Conservation (phyloP, 179 eudicot species). For the Beta lomatogona region DNA sequence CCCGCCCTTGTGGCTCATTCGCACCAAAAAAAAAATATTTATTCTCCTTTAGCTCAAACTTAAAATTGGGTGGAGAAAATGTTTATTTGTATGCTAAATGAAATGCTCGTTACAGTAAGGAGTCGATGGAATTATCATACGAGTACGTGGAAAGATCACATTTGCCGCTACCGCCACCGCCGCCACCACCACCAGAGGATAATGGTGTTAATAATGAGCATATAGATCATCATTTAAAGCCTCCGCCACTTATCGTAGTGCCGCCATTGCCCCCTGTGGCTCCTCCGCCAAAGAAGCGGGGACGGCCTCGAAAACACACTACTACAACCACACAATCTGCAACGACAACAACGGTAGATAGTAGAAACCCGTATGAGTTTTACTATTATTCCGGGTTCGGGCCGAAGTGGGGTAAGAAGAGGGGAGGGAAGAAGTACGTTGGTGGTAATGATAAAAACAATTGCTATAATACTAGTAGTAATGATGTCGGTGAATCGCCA, state of each 20-base stretch:
- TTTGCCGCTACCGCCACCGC: background rate
- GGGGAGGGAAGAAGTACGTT: conserved; percentile 34
- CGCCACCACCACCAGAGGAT: background rate
- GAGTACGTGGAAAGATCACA: conserved; percentile 20
- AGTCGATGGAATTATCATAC: conserved; percentile 39
- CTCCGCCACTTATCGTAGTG: conserved; percentile 14
- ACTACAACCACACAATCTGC: background rate
- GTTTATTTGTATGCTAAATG: background rate
- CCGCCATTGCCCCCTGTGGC: conserved; percentile 13
- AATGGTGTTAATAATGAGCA: conserved; percentile 26
- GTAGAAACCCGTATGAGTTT: conserved; percentile 43
- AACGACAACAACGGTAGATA: background rate
- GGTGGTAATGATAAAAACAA: background rate
- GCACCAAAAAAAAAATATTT: no score
- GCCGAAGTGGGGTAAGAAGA: conserved; percentile 64
- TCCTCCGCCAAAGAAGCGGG: conserved; percentile 34
- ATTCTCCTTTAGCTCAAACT: no score
- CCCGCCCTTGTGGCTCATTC: no score
- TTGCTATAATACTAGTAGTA: no score
- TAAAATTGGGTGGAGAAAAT: background rate
- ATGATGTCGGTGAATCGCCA: background rate
- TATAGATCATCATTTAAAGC: background rate
- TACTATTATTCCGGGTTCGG: conserved; percentile 87
- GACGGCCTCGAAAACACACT: conserved; percentile 41
- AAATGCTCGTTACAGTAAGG: conserved; percentile 19